Evolutionary conservation across 371 early-diverging fungal genomes (phyloP).

Genomic region (Circinella minor): DNA sequence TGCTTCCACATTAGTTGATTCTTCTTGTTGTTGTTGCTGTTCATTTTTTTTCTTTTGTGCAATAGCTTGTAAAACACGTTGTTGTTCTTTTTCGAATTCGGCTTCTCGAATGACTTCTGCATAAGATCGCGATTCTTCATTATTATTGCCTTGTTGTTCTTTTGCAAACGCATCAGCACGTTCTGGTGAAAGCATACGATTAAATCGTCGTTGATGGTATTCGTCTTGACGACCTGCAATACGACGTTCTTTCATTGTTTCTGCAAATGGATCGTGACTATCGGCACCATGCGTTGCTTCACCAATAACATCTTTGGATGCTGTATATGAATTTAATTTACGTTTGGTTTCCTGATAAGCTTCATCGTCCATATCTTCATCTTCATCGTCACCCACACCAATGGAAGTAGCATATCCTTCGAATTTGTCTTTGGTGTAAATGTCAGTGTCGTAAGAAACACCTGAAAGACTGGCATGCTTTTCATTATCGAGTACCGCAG

Average conservation of each 20-base stretch:
- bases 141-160: constrained; percentile 20
- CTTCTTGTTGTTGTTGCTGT: constrained; percentile 37
- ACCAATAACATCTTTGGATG: constrained; percentile 76
- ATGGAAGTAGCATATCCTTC: constrained; percentile 77
- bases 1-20: constrained; percentile 26
- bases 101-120: constrained; percentile 86
- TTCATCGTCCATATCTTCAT: constrained; percentile 54
- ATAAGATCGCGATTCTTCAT: constrained; percentile 69
- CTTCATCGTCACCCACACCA: constrained; percentile 61
- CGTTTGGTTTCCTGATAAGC: constrained; percentile 53
- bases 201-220: constrained; percentile 81
- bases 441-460: constrained; percentile 80
- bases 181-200: constrained; percentile 86
- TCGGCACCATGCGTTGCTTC: constrained; percentile 65
- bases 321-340: constrained; percentile 76
- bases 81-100: constrained; percentile 85
- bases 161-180: constrained; percentile 84
- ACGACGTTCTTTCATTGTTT: constrained; percentile 47
- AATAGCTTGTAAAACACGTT: constrained; percentile 68
- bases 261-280: constrained; percentile 77
- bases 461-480: constrained; percentile 61
- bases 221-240: constrained; percentile 90
- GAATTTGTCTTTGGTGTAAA: constrained; percentile 76
- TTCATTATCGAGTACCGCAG: constrained; percentile 46
- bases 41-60: constrained; percentile 75